Evolutionary conservation across 306 rosid species (phyloP).

Genomic region (Styphnolobium japonicum): DNA sequence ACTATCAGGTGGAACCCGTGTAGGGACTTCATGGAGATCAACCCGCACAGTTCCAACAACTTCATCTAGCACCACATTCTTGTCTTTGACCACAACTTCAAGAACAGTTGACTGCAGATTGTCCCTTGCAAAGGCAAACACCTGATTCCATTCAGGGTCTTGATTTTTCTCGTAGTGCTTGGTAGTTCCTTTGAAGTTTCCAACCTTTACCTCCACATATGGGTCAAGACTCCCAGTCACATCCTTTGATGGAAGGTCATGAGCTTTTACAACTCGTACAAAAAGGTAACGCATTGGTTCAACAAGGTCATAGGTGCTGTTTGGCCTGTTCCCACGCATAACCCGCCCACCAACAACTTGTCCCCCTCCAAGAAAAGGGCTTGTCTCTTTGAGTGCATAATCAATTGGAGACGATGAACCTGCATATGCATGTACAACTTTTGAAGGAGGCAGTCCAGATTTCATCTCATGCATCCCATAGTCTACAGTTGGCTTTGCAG

Average conservation of each 20-base stretch:
- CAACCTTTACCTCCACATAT: constrained; percentile 80
- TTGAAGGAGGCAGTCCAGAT: constrained; percentile 44
- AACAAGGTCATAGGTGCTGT: constrained; percentile 83
- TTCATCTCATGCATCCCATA: constrained; percentile 57
- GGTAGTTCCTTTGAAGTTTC: constrained; percentile 82
- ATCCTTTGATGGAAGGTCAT: constrained; percentile 79
- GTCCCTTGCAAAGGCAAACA: constrained; percentile 83
- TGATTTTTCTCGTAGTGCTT: constrained; percentile 65
- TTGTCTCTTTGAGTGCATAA: constrained; percentile 81
- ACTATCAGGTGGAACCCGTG: constrained; percentile 84
- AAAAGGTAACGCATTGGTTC: constrained; percentile 82
- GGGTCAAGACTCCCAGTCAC: constrained; percentile 79
- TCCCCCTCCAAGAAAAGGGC: constrained; percentile 92
- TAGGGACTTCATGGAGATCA: constrained; percentile 74
- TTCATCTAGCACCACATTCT: constrained; percentile 57
- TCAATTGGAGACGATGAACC: constrained; percentile 55
- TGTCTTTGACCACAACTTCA: constrained; percentile 80
- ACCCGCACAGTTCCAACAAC: constrained; percentile 57
- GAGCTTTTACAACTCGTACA: constrained; percentile 86
- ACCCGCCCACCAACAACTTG: constrained; percentile 75
- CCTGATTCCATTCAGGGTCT: constrained; percentile 92
- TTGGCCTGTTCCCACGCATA: constrained; percentile 39
- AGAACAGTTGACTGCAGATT: constrained; percentile 55
- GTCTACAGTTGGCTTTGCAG: constrained; percentile 31
- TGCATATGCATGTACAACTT: constrained; percentile 29